Evolutionary conservation across 1,284 basidiomycete genomes (phyloP), one percentile per base, ranked within the genome.

Genomic region (Abortiporus biennis): DNA sequence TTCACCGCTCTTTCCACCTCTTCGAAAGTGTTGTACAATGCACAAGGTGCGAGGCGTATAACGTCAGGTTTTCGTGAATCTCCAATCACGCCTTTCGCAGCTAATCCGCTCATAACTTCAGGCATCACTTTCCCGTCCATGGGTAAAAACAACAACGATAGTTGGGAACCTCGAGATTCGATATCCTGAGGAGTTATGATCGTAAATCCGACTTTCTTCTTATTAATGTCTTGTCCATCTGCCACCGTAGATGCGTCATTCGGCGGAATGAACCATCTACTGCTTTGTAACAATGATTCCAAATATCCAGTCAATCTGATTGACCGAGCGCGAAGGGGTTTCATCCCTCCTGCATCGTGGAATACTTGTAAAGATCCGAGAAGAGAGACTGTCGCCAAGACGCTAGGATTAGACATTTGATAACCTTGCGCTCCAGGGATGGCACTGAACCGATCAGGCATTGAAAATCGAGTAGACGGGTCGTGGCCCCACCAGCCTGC

Each of bases 401-500:
- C 80, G 45, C 81, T 85, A 2, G 95, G 93, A 65, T 96, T 97
- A 21, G 92, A 96, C 61, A 94, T 86, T 60, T 97, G 92, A 69
- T 89, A 98, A 23, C 94, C 94, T 58, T 92, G 87, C 1, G 96
- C 96, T 37, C 95, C 95, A 8, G 71, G 72, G 44, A 90, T 88
- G 2, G 93, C 85, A 30, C 78, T 76, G 65, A 97, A 99, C 38
- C 63, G 68, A 15, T 84, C 71, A 13, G 85, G 84, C 95, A 98
- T 98, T 45, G 80, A 70, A 69, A 99, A 99, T 30, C 96, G 84
- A 29, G 91, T 94, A 44, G 69, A 61, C 17, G 81, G 74, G 56
- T 93, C 80, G 62, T 98, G 92, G 36, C 96, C 95, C 92, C 93
- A 99, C 95, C 95, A 99, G 25, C 96, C 95, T 17, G 92, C 85